Conservation (phyloP, 768 basidiomycete species). For the Dacryopinax spathularia region DNA sequence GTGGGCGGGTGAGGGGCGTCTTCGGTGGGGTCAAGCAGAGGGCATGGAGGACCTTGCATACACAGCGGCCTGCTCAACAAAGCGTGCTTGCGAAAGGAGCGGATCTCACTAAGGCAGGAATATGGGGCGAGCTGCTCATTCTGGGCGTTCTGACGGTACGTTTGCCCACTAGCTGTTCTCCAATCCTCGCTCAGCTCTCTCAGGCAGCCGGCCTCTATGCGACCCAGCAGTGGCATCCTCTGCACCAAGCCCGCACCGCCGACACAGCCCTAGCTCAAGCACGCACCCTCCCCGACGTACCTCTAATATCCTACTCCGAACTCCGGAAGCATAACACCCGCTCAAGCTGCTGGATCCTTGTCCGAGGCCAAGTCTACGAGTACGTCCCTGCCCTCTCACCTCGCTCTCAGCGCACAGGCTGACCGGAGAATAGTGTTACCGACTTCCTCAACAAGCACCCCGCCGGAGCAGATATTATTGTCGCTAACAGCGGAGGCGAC, state of each 20-base stretch:
- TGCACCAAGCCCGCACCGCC: neutral
- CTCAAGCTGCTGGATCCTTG: conserved; percentile 69
- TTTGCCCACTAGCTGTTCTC: neutral
- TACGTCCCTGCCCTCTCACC: neutral
- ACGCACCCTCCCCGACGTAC: neutral
- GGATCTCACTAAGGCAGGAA: neutral
- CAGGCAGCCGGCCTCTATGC: neutral
- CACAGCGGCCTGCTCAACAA: neutral
- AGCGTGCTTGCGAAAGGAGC: neutral
- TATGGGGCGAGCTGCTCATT: neutral
- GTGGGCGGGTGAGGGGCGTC: neutral
- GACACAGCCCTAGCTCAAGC: neutral
- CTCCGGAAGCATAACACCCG: conserved; percentile 31
- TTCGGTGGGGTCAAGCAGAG: neutral
- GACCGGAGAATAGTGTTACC: conserved; percentile 53
- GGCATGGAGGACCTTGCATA: neutral
- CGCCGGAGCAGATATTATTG: conserved; percentile 65
- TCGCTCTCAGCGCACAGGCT: conserved; percentile 28
- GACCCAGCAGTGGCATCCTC: neutral
- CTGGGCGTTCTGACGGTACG: neutral
- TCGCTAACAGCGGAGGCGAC: conserved; percentile 81
- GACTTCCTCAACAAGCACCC: conserved; percentile 55
- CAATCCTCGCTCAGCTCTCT: neutral
- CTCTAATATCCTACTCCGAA: conserved; percentile 18
- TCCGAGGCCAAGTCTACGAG: conserved; percentile 41